Percentiles rank a stretch among this genome's conserved stretches.
These are phyloP conservation scores for Triticum monococcum DNA, from an alignment of 176 grass and related monocot genomes.

Conservation along the genomic window DNA sequence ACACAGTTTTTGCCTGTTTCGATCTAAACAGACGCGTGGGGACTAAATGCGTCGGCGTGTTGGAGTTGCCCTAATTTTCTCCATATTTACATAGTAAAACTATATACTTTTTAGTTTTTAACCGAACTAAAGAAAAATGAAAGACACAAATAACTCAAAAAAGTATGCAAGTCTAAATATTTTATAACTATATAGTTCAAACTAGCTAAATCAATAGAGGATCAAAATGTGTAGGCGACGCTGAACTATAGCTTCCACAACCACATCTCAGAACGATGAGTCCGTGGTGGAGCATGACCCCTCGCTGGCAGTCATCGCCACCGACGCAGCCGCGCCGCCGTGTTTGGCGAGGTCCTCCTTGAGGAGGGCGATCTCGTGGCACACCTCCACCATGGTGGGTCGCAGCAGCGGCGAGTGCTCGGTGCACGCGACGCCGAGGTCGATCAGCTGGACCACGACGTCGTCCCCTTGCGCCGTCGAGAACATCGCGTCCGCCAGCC, in stretches of 20 bases:
- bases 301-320: conserved; percentile 39
- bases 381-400: conserved; percentile 72
- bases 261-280: conserved; percentile 34
- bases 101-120: too few species aligned
- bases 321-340: neutral
- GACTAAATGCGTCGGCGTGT: too few species aligned
- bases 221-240: neutral
- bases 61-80: too few species aligned
- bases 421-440: conserved; percentile 81
- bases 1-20: too few species aligned
- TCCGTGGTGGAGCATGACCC: conserved; percentile 28
- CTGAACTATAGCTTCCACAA: neutral
- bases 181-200: neutral
- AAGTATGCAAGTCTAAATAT: too few species aligned
- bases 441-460: conserved; percentile 56
- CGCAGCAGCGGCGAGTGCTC: conserved; percentile 54
- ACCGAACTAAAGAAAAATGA: too few species aligned
- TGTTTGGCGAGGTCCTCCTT: conserved; percentile 71
- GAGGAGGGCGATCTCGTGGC: conserved; percentile 64
- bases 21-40: too few species aligned
- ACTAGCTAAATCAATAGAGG: neutral
- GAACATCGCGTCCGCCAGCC: conserved; percentile 35
- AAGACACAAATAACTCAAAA: too few species aligned
- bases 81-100: too few species aligned
- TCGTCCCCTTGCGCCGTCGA: conserved; percentile 28